Percentiles rank a stretch among this genome's conserved stretches.
phyloP scores from a whole-genome alignment of 257 asterid genomes.

The Nicotiana sylvestris region DNA sequence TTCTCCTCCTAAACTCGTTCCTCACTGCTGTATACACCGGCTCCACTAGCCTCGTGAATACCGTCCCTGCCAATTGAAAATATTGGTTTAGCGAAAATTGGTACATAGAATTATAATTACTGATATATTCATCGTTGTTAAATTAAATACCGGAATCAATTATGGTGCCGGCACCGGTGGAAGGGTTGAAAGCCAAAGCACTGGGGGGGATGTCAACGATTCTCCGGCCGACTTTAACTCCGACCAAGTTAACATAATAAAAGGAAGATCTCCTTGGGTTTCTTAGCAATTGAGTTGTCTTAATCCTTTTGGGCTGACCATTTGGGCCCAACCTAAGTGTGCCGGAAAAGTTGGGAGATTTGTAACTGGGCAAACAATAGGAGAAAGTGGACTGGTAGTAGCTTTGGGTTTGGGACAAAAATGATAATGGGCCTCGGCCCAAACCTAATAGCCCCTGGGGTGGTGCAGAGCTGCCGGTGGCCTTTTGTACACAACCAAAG shows the following conservation, averaged over 20 bases:
- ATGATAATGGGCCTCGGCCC: constrained; percentile 73
- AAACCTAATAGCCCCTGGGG: constrained; percentile 70
- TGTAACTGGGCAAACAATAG: constrained; percentile 76
- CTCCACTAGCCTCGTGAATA: constrained; percentile 64
- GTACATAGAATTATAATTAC: neutral
- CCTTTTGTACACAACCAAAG: constrained; percentile 54
- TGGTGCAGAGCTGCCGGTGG: constrained; percentile 53
- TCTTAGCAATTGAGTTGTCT: constrained; percentile 50
- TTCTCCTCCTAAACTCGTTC: constrained; percentile 66
- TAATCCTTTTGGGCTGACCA: constrained; percentile 64
- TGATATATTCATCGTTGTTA: neutral
- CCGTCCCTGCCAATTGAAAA: constrained; percentile 41
- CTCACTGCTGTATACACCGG: constrained; percentile 78
- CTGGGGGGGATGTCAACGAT: constrained; percentile 45
- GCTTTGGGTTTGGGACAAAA: constrained; percentile 45
- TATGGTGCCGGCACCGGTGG: constrained; percentile 70
- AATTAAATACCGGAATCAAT: constrained; percentile 62
- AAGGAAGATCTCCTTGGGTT: constrained; percentile 76
- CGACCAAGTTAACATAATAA: constrained; percentile 63
- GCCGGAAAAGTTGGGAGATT: constrained; percentile 50
- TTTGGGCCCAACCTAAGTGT: constrained; percentile 59
- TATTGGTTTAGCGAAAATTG: neutral
- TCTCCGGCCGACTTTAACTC: constrained; percentile 49
- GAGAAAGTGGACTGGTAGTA: constrained; percentile 73
- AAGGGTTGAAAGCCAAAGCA: constrained; percentile 57